Base-by-base conservation (phyloP, 2,329 filamentous ascomycete species). In the Bipolaris bicolor region DNA sequence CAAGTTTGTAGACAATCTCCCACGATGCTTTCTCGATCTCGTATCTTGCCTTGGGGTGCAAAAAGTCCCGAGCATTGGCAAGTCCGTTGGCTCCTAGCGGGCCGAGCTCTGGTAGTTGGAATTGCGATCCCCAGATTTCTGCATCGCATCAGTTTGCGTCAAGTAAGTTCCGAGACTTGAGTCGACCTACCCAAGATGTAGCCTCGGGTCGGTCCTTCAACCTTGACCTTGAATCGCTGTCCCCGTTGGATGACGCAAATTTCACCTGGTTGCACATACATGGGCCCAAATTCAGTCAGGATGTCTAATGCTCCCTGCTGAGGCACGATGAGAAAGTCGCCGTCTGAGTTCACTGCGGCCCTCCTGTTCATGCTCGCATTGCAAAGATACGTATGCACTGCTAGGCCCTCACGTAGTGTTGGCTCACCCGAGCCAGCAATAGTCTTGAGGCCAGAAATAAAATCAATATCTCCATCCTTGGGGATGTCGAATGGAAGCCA, bases 221-320 rank as follows among this genome's bases (percentile, higher is more conserved):
- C 81, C n/a, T 79, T 81, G 9, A 94, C 89, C 45, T 88, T 87
- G 78, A 91, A 92, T 22, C 89, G 84, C 65, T 92, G 81, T 26
- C 90, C 90, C 39, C 90, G 82, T 1, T 90, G 90, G 49, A 94
- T 88, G 1, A 94, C 87, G 62, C 83, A 86, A 44, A 94, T 91
- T 75, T 94, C 90, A 74, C 89, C 88, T 1, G 90, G 90, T 52
- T 90, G 84, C n/a, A 93, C 86, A 41, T 91, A 83, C 5, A 94
- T 79, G 69, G 83, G 85, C 44, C 90, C 91, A 46, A 93, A 81
- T 75, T 94, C 90, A 1, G 90, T 94, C 67, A 88, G 85, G 60
- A 94, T 89, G 68, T 93, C 89, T 37, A 94, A 78, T 13, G 83
- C 82, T 2, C 90, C 90, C 61, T 90, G 85, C 72, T 94, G 90